Conservation (phyloP, 306 rosid species). For the Pyrus bretschneideri region DNA sequence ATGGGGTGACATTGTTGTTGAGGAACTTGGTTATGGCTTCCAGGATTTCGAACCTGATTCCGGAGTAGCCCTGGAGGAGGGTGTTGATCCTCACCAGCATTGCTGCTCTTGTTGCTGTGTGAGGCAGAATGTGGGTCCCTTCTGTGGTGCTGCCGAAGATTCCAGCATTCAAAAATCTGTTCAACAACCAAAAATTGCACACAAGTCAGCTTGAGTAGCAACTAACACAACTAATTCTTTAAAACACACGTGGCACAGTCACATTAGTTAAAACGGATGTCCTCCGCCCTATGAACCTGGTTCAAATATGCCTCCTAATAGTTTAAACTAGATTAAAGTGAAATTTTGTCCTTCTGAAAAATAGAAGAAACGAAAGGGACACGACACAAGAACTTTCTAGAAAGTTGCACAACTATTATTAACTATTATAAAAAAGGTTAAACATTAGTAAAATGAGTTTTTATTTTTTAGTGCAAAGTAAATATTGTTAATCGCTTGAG, state of each 20-base stretch:
- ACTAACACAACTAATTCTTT: background rate
- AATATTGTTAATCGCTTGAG: background rate
- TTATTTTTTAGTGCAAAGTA: too few species aligned
- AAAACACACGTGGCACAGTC: background rate
- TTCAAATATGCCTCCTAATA: background rate
- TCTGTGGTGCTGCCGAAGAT: conserved; percentile 65
- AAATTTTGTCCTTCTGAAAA: background rate
- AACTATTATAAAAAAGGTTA: too few species aligned
- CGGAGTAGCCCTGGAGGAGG: conserved; percentile 85
- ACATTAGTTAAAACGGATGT: too few species aligned
- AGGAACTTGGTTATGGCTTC: conserved; percentile 74
- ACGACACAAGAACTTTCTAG: too few species aligned
- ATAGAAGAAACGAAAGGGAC: background rate
- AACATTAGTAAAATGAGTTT: background rate
- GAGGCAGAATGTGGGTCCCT: conserved; percentile 52
- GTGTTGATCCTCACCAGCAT: conserved; percentile 92
- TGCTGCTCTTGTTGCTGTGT: conserved; percentile 73
- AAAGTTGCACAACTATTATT: background rate
- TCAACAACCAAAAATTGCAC: background rate
- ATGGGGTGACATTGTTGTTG: conserved; percentile 68
- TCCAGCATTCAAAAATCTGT: conserved; percentile 89
- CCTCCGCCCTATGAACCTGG: background rate
- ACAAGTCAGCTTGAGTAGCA: background rate
- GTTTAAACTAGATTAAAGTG: too few species aligned
- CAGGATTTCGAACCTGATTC: conserved; percentile 73